Base-by-base conservation (phyloP, 257 asterid genomes). In the Haberlea rhodopensis region DNA sequence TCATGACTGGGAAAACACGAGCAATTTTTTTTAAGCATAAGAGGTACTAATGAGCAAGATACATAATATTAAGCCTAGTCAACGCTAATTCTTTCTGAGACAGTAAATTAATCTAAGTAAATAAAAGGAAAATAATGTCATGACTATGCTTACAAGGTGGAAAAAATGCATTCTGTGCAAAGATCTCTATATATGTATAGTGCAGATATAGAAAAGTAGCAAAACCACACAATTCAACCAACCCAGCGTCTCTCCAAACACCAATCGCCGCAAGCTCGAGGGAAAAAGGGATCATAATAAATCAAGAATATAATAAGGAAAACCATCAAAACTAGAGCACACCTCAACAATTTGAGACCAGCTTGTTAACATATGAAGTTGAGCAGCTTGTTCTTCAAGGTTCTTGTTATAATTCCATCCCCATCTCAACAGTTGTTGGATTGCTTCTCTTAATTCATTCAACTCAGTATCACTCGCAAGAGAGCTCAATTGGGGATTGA, bases 321-420 rank as follows among this genome's bases (percentile, higher is more conserved):
- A 31, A 23, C 53, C 37, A 18, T 27, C 55, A 43, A 49, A 60
- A 53, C 58, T 63, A 57, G 66, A 74, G 66, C 64, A 37, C 45
- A 94, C 99, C 96, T 94, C 97, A 34, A 84, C 96, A 80, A 90
- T 81, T 70, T 90, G 99, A 60, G 96, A 92, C 97, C 97, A 92
- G 86, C 99, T 85, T 24, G 85, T 87, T 67, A 85, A 72, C 97
- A 89, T 81, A 80, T 92, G 97, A 70, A 89, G 97, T 84, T 92
- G 97, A 64, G 96, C 95, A 71, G 91, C 97, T 75, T 90, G 97
- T 70, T 94, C 99, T 79, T 94, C 99, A 72, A 87, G 96, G 77
- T 87, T 94, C 76, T 86, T 94, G 79, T 94, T 87, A 79, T 80
- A 90, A 64, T 86, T 87, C 97, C 95, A 87, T 46, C 89, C 99